Conservation (phyloP, 371 early-diverging fungal genomes). For the Cokeromyces recurvatus region DNA sequence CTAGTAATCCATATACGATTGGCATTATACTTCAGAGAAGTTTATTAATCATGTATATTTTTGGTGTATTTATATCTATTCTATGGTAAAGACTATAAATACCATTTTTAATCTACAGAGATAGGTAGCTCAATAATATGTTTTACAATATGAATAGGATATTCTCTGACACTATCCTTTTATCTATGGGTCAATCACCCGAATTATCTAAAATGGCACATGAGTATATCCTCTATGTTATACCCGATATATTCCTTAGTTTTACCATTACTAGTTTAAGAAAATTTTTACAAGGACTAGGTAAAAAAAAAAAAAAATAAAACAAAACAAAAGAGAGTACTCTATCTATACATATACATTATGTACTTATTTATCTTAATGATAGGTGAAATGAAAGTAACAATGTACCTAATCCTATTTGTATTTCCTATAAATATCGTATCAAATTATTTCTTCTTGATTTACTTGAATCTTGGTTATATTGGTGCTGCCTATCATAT, state of each 20-base stretch:
- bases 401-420: conserved; percentile 26
- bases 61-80: conserved; percentile 16
- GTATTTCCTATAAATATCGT: conserved; percentile 29
- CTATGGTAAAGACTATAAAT: conserved; percentile 27
- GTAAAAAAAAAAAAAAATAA: conserved; percentile 20
- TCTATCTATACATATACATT: not conserved
- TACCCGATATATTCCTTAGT: conserved; percentile 23
- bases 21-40: conserved; percentile 39
- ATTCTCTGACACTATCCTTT: conserved; percentile 6
- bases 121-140: too few species aligned
- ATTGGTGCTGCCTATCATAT: conserved; percentile 30
- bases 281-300: conserved; percentile 35
- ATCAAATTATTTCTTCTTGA: conserved; percentile 28
- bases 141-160: not conserved
- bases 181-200: conserved; percentile 31
- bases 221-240: conserved; percentile 18
- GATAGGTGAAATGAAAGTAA: conserved; percentile 31
- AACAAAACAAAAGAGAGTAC: not conserved
- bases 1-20: conserved; percentile 22
- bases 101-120: too few species aligned
- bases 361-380: not conserved
- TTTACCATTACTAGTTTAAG: conserved; percentile 28
- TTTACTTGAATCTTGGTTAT: conserved; percentile 23
- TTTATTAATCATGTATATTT: conserved; percentile 23
- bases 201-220: conserved; percentile 29